phyloP scores from a whole-genome alignment of 164 flowering plant species.

The Brasenia schreberi region DNA sequence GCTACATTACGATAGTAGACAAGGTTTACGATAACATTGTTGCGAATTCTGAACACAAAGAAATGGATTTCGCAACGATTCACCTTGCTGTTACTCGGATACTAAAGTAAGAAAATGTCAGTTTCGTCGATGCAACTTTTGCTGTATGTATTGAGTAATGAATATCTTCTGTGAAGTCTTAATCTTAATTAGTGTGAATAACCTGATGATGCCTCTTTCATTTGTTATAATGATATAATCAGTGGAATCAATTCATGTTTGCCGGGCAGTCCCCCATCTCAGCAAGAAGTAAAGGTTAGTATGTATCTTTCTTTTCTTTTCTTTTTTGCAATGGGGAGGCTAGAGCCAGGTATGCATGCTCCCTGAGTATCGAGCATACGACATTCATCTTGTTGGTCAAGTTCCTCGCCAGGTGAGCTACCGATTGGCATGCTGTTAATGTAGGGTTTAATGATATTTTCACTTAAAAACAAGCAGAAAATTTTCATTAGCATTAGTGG shows the following conservation, averaged over 20 bases:
- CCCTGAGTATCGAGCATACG: no score
- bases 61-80: not conserved
- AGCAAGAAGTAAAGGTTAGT: not conserved
- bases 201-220: not conserved
- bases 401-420: no score
- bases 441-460: no score
- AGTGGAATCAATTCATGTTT: not conserved
- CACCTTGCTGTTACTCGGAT: not conserved
- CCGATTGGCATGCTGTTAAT: no score
- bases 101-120: not conserved
- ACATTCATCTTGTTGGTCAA: no score
- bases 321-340: no score
- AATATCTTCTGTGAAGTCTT: no score
- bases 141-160: no score
- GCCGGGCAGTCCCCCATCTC: not conserved
- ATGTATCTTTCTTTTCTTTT: not conserved
- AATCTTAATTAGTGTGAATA: not conserved
- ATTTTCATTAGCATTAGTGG: no score
- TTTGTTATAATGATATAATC: not conserved
- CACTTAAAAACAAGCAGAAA: no score
- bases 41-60: not conserved
- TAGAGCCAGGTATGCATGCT: no score
- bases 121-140: not conserved
- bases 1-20: not conserved
- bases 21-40: not conserved